Evolutionary conservation across 2,329 filamentous ascomycete genomes (phyloP).

Genomic region (Colletotrichum coccodes): DNA sequence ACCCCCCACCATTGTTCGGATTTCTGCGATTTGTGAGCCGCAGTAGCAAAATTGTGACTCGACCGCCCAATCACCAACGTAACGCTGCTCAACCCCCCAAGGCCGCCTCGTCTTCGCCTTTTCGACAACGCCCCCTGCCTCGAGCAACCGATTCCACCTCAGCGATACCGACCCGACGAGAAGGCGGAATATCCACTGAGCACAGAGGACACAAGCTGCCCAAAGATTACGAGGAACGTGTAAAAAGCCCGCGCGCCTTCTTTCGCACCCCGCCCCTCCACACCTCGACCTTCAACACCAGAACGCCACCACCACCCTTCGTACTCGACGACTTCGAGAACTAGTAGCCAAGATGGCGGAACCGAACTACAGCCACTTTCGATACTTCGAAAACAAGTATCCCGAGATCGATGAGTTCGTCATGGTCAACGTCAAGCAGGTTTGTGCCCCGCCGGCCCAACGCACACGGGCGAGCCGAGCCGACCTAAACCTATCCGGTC

Average conservation of each 20-base stretch:
- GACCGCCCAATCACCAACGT: constrained; percentile 37
- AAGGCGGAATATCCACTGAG: constrained; percentile 18
- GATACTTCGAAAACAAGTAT: constrained; percentile 98
- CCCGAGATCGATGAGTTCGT: constrained; percentile 99
- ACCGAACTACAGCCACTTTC: constrained; percentile 77
- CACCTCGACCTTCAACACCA: constrained; percentile 34
- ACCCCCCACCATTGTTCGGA: constrained; percentile 51
- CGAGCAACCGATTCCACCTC: constrained; percentile 8
- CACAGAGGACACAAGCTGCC: constrained; percentile 30
- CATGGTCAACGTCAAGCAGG: constrained; percentile 99
- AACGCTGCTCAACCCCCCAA: constrained; percentile 18
- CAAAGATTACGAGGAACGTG: constrained; percentile 13
- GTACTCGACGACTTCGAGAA: constrained; percentile 38
- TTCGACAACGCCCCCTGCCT: constrained; percentile 12
- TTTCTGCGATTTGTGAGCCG: constrained; percentile 38
- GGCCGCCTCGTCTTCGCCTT: constrained; percentile 11
- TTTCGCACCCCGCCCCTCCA: constrained; percentile 43
- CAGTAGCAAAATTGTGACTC: constrained; percentile 58
- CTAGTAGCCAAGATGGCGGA: constrained; percentile 81
- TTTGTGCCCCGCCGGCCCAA: constrained; percentile 51
- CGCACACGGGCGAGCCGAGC: constrained; percentile 25
- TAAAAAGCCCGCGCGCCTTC: constrained; percentile 35
- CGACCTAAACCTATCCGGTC: constrained; percentile 9
- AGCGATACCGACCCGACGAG: constrained; percentile 16
- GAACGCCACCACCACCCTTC: constrained; percentile 32